Percentiles rank a stretch among this genome's conserved stretches.
Conservation (phyloP, 1,284 basidiomycete genomes). For the Meira miltonrushii region DNA sequence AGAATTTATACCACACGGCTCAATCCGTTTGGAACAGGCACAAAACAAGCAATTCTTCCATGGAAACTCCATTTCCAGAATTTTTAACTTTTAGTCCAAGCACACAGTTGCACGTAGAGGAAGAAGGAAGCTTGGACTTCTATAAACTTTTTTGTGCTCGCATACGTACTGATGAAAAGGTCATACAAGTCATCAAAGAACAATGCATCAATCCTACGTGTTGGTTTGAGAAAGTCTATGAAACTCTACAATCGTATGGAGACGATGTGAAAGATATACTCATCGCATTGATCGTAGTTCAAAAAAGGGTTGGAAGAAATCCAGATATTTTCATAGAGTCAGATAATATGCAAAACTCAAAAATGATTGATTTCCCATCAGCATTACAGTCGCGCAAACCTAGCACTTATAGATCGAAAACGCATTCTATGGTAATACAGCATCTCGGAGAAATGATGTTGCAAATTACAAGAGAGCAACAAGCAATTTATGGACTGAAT, state of each 20-base stretch:
- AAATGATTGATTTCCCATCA: constrained; percentile 12
- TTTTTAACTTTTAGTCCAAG: too few species aligned
- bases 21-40: too few species aligned
- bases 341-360: too few species aligned
- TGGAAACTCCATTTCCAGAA: too few species aligned
- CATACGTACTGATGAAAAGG: constrained; percentile 22
- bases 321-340: too few species aligned
- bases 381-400: constrained; percentile 25
- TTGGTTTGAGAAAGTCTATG: constrained; percentile 14
- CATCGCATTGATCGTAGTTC: constrained; percentile 11
- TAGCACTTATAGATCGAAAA: constrained; percentile 22
- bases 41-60: too few species aligned
- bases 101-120: too few species aligned
- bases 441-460: constrained; percentile 27
- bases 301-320: neutral
- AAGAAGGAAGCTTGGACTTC: constrained; percentile 15
- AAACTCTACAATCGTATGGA: constrained; percentile 17
- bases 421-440: constrained; percentile 24
- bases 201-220: constrained; percentile 19
- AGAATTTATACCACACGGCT: too few species aligned
- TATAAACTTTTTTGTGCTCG: constrained; percentile 26
- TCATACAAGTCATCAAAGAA: constrained; percentile 22
- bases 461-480: constrained; percentile 25
- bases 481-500: constrained; percentile 21
- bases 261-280: constrained; percentile 31